These are phyloP conservation scores for Neopestalotiopsis sp. DNA, from an alignment of 2,329 filamentous ascomycete species.

Conservation along the genomic window DNA sequence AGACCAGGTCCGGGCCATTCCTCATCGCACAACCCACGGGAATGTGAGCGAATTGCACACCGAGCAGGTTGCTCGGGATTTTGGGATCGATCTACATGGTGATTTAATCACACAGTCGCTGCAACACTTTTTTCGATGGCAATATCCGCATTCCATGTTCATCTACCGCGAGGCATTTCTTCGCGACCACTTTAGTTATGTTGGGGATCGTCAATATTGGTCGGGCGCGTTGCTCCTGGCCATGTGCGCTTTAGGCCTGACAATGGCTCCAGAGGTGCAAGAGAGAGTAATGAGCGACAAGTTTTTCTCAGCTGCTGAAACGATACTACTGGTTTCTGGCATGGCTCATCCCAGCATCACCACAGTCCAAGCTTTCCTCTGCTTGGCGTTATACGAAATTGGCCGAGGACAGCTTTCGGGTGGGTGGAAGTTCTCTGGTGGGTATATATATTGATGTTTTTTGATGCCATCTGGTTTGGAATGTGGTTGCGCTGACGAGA, in stretches of 20 bases:
- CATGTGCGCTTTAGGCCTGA: background rate
- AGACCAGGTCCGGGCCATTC: background rate
- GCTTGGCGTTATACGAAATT: background rate
- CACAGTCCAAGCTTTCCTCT: background rate
- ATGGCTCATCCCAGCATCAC: background rate
- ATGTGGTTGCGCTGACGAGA: no score
- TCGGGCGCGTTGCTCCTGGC: background rate
- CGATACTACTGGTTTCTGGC: background rate
- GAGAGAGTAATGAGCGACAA: background rate
- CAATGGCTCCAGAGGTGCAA: background rate
- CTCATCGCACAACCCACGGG: background rate
- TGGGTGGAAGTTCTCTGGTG: background rate
- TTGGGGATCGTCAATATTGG: background rate
- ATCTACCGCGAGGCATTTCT: background rate
- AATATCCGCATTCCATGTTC: background rate
- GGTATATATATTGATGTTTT: background rate
- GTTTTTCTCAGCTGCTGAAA: background rate
- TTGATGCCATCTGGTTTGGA: background rate
- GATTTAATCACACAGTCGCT: background rate
- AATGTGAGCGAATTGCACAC: background rate
- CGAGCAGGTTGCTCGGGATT: background rate
- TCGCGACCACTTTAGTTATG: background rate
- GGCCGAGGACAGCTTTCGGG: background rate
- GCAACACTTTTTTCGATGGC: background rate
- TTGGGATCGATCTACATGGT: background rate